phyloP scores from a whole-genome alignment of 106 monocot genomes.

The Posidonia australis region DNA sequence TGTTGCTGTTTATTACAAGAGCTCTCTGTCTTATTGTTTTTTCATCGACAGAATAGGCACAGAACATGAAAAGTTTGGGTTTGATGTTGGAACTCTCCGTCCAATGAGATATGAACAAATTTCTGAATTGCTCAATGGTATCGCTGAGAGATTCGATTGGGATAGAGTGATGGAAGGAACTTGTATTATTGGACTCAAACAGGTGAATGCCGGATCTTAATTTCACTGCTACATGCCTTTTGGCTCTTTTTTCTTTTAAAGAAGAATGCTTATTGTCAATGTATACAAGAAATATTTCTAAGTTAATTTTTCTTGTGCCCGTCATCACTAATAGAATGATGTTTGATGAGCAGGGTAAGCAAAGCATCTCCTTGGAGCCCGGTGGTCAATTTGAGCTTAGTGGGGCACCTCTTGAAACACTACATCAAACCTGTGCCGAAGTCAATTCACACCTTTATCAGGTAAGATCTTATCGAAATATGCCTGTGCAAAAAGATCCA shows the following conservation, averaged over 20 bases:
- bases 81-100: slow-evolving; percentile 63
- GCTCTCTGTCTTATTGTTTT: not conserved
- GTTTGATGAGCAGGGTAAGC: slow-evolving; percentile 60
- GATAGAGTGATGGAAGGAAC: slow-evolving; percentile 90
- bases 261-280: not conserved
- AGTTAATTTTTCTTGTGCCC: not conserved
- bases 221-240: not conserved
- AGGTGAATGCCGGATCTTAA: slow-evolving; percentile 37
- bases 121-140: slow-evolving; percentile 63
- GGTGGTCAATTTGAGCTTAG: slow-evolving; percentile 99
- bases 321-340: not conserved
- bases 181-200: slow-evolving; percentile 78
- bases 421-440: slow-evolving; percentile 98
- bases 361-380: slow-evolving; percentile 91
- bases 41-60: slow-evolving; percentile 79
- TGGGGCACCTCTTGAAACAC: slow-evolving; percentile 91
- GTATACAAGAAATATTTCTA: not conserved
- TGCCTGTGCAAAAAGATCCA: not conserved
- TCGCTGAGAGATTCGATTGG: slow-evolving; percentile 95
- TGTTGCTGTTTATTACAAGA: not conserved
- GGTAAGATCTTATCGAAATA: slow-evolving; percentile 21
- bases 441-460: slow-evolving; percentile 99
- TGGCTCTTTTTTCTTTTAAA: not conserved
- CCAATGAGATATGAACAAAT: slow-evolving; percentile 92
- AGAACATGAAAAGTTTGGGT: slow-evolving; percentile 99